phyloP scores from a whole-genome alignment of 805 yeast species.

The Monosporozyma aerobia region DNA sequence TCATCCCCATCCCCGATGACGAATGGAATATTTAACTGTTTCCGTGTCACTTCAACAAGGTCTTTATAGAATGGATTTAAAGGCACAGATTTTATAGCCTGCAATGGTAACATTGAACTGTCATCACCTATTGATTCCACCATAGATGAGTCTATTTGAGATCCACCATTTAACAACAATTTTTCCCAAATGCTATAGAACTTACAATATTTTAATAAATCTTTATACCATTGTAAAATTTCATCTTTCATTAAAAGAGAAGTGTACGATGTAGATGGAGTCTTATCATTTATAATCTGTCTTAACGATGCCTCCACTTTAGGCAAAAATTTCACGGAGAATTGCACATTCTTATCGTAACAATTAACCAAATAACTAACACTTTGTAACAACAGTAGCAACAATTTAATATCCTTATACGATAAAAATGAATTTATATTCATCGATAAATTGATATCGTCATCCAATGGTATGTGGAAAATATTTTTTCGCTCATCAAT shows the following conservation, averaged over 20 bases:
- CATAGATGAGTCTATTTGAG: not conserved
- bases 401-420: slow-evolving; percentile 22
- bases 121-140: not conserved
- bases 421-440: slow-evolving; percentile 13
- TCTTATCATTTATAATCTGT: not conserved
- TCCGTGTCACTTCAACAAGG: not conserved
- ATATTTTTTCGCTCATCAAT: slow-evolving; percentile 9
- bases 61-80: not conserved
- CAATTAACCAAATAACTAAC: slow-evolving; percentile 27
- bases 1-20: not conserved
- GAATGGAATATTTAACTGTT: not conserved
- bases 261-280: not conserved
- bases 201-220: slow-evolving; percentile 10
- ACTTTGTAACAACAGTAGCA: slow-evolving; percentile 25
- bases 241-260: slow-evolving; percentile 3
- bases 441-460: slow-evolving; percentile 9
- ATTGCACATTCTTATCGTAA: slow-evolving; percentile 24
- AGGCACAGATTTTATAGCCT: not conserved
- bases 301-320: slow-evolving; percentile 16
- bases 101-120: not conserved
- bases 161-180: slow-evolving; percentile 8
- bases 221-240: slow-evolving; percentile 11
- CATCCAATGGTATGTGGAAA: slow-evolving; percentile 8
- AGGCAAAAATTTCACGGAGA: slow-evolving; percentile 24
- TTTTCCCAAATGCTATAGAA: slow-evolving; percentile 21